Conservation (phyloP, 2,329 filamentous ascomycete genomes). For the Aureobasidium sp. region DNA sequence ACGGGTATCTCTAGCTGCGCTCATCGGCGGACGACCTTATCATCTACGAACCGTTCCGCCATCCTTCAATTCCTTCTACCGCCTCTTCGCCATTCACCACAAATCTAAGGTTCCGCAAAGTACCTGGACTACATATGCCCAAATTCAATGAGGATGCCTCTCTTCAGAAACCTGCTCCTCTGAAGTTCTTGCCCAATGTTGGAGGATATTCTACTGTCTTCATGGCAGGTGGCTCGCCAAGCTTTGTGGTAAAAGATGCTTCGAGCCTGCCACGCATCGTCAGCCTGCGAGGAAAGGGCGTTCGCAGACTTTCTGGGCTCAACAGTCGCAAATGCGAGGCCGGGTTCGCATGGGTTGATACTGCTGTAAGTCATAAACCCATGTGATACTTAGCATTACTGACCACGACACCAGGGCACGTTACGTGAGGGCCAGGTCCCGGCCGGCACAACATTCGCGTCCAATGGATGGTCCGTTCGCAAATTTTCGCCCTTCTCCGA, state of each 20-base stretch:
- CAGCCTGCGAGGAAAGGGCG: conserved; percentile 59
- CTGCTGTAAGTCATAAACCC: conserved; percentile 32
- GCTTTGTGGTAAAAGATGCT: conserved; percentile 75
- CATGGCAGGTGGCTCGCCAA: conserved; percentile 69
- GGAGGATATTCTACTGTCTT: conserved; percentile 76
- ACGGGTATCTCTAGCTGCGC: conserved; percentile 51
- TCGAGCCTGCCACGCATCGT: conserved; percentile 60
- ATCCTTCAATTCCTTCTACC: conserved; percentile 32
- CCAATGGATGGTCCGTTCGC: conserved; percentile 67
- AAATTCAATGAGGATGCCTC: conserved; percentile 46
- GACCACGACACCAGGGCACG: conserved; percentile 45
- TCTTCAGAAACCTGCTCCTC: conserved; percentile 42
- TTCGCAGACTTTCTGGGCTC: conserved; percentile 67
- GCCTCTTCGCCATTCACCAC: conserved; percentile 41
- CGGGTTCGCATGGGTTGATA: conserved; percentile 78
- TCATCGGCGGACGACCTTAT: conserved; percentile 75
- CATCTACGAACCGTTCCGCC: conserved; percentile 73
- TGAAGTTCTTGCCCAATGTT: conserved; percentile 57
- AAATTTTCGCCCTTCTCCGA: conserved; percentile 55
- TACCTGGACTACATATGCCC: conserved; percentile 61
- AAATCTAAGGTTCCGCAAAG: conserved; percentile 68
- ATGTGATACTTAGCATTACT: conserved; percentile 16
- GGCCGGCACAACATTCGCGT: conserved; percentile 57
- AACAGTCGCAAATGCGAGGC: conserved; percentile 69
- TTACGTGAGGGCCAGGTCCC: conserved; percentile 70